Conservation (phyloP, 768 basidiomycete species). For the Mycena crocata region DNA sequence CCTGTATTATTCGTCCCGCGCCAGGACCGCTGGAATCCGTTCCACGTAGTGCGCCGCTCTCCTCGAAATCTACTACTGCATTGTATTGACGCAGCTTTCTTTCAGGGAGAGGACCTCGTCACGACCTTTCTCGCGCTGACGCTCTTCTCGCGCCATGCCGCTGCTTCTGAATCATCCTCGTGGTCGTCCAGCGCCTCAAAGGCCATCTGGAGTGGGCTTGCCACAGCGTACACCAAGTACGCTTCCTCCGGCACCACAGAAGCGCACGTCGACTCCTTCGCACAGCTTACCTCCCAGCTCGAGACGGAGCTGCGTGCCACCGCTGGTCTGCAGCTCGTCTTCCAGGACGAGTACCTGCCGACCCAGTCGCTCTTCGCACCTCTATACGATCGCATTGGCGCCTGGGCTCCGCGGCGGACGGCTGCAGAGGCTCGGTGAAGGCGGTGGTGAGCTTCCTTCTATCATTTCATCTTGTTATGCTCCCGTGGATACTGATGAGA, state of each 20-base stretch:
- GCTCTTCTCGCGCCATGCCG: constrained; percentile 23
- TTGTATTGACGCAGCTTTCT: too few species aligned
- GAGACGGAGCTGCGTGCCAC: constrained; percentile 7
- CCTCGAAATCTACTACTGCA: too few species aligned
- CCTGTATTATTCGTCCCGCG: constrained; percentile 33
- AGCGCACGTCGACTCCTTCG: too few species aligned
- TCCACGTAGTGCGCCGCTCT: too few species aligned
- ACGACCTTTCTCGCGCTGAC: constrained; percentile 34
- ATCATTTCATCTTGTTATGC: background rate
- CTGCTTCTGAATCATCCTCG: background rate
- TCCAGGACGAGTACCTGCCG: constrained; percentile 26
- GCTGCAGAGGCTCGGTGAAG: constrained; percentile 24
- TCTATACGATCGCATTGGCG: constrained; percentile 30
- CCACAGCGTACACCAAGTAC: background rate
- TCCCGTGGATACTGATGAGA: too few species aligned
- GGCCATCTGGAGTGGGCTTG: background rate
- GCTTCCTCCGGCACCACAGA: background rate
- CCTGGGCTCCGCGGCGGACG: constrained; percentile 15
- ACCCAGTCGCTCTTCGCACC: constrained; percentile 28
- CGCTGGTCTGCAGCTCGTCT: constrained; percentile 27
- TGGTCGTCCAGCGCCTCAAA: too few species aligned
- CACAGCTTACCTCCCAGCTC: too few species aligned
- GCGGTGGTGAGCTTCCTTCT: constrained; percentile 4
- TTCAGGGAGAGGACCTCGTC: constrained; percentile 35
- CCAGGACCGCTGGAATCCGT: constrained; percentile 35